phyloP scores from a whole-genome alignment of 73 alveolate genomes.

The Paramecium octaurelia region DNA sequence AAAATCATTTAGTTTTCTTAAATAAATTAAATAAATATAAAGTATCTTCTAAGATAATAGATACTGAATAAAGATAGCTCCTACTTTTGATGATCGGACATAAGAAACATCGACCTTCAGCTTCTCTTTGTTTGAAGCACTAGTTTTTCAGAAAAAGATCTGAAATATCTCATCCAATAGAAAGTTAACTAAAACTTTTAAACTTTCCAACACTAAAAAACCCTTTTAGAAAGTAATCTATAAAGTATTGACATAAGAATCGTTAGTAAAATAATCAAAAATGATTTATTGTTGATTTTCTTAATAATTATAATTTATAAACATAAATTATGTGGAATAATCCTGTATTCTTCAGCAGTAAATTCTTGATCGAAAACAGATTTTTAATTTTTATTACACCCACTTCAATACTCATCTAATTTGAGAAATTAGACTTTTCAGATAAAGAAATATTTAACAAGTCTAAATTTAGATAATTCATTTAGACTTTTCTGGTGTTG shows the following conservation, averaged over 20 bases:
- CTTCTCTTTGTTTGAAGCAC: background rate
- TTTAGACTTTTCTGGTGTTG: too few species aligned
- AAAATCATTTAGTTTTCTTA: background rate
- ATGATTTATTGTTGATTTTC: background rate
- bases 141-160: background rate
- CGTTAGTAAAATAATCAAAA: background rate
- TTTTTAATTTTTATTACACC: too few species aligned
- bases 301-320: background rate
- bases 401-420: too few species aligned
- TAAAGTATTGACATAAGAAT: background rate
- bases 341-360: too few species aligned
- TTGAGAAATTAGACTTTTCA: too few species aligned
- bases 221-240: background rate
- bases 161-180: background rate
- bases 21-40: background rate
- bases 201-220: background rate
- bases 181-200: background rate
- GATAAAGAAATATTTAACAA: too few species aligned
- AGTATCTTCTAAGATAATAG: background rate
- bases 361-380: too few species aligned
- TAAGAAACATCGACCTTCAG: constrained; percentile 1
- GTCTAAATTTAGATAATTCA: too few species aligned
- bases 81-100: background rate
- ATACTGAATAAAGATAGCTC: background rate
- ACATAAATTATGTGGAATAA: background rate